These are phyloP conservation scores for Blastobotrys petasosporus DNA, from an alignment of 1,139 yeast genomes.

Conservation along the genomic window DNA sequence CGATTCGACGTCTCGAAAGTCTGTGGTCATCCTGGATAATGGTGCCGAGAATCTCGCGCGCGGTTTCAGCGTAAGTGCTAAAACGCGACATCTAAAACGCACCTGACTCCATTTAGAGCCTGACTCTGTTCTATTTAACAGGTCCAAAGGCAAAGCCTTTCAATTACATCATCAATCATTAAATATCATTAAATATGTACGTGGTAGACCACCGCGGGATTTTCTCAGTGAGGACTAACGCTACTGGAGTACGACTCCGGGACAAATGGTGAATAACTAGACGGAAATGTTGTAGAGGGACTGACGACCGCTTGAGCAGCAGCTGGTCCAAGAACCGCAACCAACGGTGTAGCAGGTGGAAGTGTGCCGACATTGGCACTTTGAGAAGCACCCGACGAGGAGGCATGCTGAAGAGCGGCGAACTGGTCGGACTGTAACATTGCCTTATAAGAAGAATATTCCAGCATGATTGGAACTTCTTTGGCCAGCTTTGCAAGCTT, in stretches of 20 bases:
- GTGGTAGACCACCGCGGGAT: too few relatives aligned
- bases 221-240: neutral
- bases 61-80: too few relatives aligned
- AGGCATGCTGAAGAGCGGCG: neutral
- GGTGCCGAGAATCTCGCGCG: neutral
- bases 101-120: too few relatives aligned
- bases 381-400: neutral
- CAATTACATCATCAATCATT: neutral
- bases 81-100: too few relatives aligned
- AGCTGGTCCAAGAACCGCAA: slow-evolving; percentile 33
- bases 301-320: slow-evolving; percentile 36
- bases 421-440: slow-evolving; percentile 14
- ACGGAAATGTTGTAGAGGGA: slow-evolving; percentile 18
- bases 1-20: slow-evolving; percentile 19
- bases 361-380: slow-evolving; percentile 6
- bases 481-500: slow-evolving; percentile 80
- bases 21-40: slow-evolving; percentile 9
- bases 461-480: slow-evolving; percentile 78
- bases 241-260: slow-evolving; percentile 12
- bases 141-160: neutral
- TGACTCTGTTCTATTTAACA: too few relatives aligned
- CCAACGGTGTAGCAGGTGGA: slow-evolving; percentile 33
- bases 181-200: neutral
- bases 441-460: slow-evolving; percentile 47
- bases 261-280: slow-evolving; percentile 20